Evolutionary conservation across 2,329 filamentous ascomycete species (phyloP).

Genomic region (Phyllosticta citriasiana): DNA sequence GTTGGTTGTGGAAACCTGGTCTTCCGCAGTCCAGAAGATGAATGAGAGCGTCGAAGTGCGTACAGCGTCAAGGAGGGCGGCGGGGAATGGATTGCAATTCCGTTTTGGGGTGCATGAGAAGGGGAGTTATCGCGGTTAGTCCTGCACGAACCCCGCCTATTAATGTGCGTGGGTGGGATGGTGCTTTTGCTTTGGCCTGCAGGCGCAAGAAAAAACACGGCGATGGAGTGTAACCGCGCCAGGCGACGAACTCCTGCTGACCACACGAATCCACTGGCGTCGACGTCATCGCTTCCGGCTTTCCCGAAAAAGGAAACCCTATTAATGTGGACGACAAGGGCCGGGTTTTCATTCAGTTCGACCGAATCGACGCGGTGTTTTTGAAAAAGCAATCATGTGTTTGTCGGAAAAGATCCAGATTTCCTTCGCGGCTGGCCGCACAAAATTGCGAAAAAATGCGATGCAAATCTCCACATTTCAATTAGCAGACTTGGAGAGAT

Average conservation of each 20-base stretch:
- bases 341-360: neutral
- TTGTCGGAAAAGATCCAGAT: neutral
- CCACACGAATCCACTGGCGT: neutral
- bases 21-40: neutral
- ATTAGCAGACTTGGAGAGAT: neutral
- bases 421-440: neutral
- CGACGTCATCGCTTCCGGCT: neutral
- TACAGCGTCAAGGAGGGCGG: neutral
- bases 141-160: neutral
- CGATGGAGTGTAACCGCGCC: neutral
- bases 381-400: neutral
- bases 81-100: constrained; percentile 10
- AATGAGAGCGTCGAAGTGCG: neutral
- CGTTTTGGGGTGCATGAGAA: constrained; percentile 1
- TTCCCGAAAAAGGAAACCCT: neutral
- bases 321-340: neutral
- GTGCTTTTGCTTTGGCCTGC: neutral
- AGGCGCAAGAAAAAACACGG: neutral
- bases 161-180: neutral
- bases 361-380: neutral
- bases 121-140: neutral
- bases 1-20: neutral
- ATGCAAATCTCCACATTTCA: neutral
- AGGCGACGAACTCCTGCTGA: neutral
- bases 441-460: neutral